These are phyloP conservation scores for Mucor sp. DNA, from an alignment of 371 early-diverging fungal genomes.

Conservation along the genomic window DNA sequence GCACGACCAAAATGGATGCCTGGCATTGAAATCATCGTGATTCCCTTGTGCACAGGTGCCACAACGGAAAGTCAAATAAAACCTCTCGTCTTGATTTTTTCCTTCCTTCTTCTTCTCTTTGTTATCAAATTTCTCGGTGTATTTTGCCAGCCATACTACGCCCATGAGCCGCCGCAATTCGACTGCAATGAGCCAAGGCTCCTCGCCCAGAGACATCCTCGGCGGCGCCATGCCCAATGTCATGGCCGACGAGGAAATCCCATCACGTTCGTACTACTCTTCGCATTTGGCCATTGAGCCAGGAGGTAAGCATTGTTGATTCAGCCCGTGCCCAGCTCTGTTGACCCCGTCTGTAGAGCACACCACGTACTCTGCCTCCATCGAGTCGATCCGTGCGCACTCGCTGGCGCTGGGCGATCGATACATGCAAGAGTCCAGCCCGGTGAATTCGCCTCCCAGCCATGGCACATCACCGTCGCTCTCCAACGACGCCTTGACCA, in stretches of 20 bases:
- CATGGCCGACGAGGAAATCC: slow-evolving; percentile 34
- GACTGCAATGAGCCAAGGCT: not conserved
- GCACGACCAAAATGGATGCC: not conserved
- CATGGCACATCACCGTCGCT: not conserved
- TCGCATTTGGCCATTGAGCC: slow-evolving; percentile 40
- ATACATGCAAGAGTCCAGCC: slow-evolving; percentile 23
- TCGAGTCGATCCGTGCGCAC: slow-evolving; percentile 60
- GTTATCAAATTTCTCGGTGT: not conserved
- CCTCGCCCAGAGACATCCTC: slow-evolving; percentile 25
- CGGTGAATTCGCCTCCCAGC: slow-evolving; percentile 12
- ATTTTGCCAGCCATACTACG: not conserved
- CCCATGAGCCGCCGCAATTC: slow-evolving; percentile 3
- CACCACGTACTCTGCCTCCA: slow-evolving; percentile 45
- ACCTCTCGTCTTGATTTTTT: not conserved
- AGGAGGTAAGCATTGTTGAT: not conserved
- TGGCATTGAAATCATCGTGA: not conserved
- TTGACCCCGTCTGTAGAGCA: not conserved
- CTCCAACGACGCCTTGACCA: not conserved
- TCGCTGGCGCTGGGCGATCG: slow-evolving; percentile 54
- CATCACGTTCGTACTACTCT: slow-evolving; percentile 53
- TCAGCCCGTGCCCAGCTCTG: not conserved
- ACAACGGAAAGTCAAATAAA: not conserved
- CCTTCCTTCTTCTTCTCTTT: not conserved
- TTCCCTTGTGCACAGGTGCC: not conserved
- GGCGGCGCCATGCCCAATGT: slow-evolving; percentile 11